Base-by-base conservation (phyloP, 129 eudicot genomes). In the Oenanthe sinensis region DNA sequence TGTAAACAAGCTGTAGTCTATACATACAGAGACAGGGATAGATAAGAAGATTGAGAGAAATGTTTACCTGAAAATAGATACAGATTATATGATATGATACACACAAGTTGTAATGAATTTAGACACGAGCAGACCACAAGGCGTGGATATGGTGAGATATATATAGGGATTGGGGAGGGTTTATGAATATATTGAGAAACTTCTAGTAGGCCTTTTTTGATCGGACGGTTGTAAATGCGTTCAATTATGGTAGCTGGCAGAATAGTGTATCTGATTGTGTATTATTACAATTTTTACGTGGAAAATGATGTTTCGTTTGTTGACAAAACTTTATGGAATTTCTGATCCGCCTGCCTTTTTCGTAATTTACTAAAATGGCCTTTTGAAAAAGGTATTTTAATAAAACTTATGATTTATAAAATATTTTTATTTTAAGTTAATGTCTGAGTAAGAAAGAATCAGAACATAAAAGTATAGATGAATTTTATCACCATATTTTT, bases 81-180 rank as follows among this genome's bases (percentile, higher is more conserved):
- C 12, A 24, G 17, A 50, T 33, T 33, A 33, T 33, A 33, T 33
- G 22, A 19, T 7, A 60, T n/a, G 40, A 28, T 4, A 28, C 22
- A 11, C 3, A 30, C 22, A 67, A 14, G 30, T n/a, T 4, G 68
- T 22, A 65, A 42, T 65, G 42, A 65, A 65, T 20, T 26, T 14
- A 65, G 86, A 39, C 86, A 62, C 77, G 83, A 75, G 86, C 43
- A 15, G 74, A 52, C 69, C 86, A 83, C 83, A 76, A 83, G 83
- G 83, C 13, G 6, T 8, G 68, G 13, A 39, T 49, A 9, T 5
- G 4, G 40, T 39, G 47, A 72, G 20, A 72, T n/a, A 67, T 71
- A 71, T 36, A 71, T 39, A 39, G 42, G 42, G 4, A 39, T 39
- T 39, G 5, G 2, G 28, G 13, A 22, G 75, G 49, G 75, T 71